phyloP scores from a whole-genome alignment of 768 basidiomycete species.

The Punctularia strigosozonata region DNA sequence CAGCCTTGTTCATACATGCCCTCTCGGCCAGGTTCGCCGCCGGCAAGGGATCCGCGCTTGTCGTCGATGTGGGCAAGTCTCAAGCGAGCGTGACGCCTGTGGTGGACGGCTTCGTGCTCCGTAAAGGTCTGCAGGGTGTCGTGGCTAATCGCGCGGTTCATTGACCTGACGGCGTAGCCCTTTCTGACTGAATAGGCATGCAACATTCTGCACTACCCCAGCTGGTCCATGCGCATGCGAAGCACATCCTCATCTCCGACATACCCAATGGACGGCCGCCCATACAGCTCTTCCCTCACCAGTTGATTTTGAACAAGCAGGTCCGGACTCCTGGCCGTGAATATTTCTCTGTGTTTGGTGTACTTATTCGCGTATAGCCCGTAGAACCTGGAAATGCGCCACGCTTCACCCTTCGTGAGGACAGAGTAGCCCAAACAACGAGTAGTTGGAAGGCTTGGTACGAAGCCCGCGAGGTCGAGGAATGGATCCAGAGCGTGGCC shows the following conservation, averaged over 20 bases:
- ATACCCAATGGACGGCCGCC: conserved; percentile 37
- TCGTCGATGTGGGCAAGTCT: conserved; percentile 87
- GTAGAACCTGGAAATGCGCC: conserved; percentile 62
- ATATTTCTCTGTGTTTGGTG: background rate
- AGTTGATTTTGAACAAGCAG: conserved; percentile 75
- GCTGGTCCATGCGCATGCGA: conserved; percentile 72
- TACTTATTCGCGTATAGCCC: conserved; percentile 30
- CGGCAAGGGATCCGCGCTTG: conserved; percentile 93
- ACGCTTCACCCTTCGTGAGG: conserved; percentile 60
- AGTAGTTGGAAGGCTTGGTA: conserved; percentile 76
- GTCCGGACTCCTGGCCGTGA: conserved; percentile 30
- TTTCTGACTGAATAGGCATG: conserved; percentile 46
- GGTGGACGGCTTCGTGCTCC: conserved; percentile 93
- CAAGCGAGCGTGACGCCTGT: conserved; percentile 90
- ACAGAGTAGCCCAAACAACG: conserved; percentile 61
- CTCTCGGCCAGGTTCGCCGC: conserved; percentile 87
- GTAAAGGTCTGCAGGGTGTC: conserved; percentile 54
- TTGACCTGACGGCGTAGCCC: background rate
- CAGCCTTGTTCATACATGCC: conserved; percentile 5
- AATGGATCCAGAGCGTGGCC: conserved; percentile 84
- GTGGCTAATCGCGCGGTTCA: background rate
- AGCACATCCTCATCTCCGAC: conserved; percentile 46
- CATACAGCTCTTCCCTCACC: conserved; percentile 72
- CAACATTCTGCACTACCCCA: conserved; percentile 62
- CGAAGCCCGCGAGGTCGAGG: conserved; percentile 75